A percentile compares a stretch with the other conserved stretches of the same genome.
Conservation (phyloP, 2,329 filamentous ascomycete species). For the Chlorencoelia australis region DNA sequence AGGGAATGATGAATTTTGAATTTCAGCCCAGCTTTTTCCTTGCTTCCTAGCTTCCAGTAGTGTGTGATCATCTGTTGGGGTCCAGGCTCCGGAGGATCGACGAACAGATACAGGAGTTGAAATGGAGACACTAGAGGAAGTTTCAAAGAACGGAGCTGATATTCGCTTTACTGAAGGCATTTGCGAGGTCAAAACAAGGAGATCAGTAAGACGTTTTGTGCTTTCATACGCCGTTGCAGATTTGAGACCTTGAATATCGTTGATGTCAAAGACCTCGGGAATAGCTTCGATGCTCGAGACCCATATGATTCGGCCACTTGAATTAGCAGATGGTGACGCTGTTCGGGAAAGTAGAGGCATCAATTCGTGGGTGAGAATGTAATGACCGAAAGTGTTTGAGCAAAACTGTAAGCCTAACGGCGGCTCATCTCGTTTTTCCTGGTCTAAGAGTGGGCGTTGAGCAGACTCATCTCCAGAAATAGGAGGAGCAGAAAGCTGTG, state of each 20-base stretch:
- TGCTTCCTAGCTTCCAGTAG: no score
- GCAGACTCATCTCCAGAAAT: constrained; percentile 15
- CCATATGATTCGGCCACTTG: constrained; percentile 59
- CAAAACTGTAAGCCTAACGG: constrained; percentile 74
- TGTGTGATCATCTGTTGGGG: no score
- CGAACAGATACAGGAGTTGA: not conserved
- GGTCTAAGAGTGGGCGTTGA: constrained; percentile 18
- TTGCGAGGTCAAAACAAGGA: constrained; percentile 64
- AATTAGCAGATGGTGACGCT: constrained; percentile 14
- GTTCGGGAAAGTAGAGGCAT: constrained; percentile 53
- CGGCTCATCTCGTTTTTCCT: constrained; percentile 35
- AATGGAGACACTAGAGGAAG: constrained; percentile 20
- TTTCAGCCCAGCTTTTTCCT: no score
- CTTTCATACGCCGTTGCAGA: constrained; percentile 64
- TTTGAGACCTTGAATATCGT: constrained; percentile 67
- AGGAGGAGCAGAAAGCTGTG: constrained; percentile 33
- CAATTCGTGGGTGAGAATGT: constrained; percentile 74
- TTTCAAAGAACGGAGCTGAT: constrained; percentile 46
- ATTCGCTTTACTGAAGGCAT: constrained; percentile 53
- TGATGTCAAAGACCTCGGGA: constrained; percentile 39
- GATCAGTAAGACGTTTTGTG: constrained; percentile 77
- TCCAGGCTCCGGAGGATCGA: no score
- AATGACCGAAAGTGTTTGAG: constrained; percentile 92
- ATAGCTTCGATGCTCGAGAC: constrained; percentile 69
- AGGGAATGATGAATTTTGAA: no score